Evolutionary conservation across 805 yeast genomes (phyloP).

Genomic region (Yarrowia yakushimensis): DNA sequence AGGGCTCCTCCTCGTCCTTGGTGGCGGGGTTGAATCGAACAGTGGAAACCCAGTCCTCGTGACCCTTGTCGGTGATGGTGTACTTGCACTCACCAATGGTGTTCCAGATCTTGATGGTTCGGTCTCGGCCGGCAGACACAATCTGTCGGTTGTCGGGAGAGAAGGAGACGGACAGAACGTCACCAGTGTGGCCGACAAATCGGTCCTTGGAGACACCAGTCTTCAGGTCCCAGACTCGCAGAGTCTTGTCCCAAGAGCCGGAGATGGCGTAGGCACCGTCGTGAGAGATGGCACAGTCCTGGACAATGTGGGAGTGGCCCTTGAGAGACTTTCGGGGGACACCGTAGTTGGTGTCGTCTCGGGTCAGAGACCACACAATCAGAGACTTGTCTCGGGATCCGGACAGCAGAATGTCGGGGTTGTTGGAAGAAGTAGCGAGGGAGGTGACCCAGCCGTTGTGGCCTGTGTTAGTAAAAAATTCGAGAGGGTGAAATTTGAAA

Average conservation of each 20-base stretch:
- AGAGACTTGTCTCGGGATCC: slow-evolving; percentile 98
- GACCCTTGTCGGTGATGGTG: slow-evolving; percentile 75
- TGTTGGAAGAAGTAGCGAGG: slow-evolving; percentile 94
- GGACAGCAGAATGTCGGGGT: slow-evolving; percentile 97
- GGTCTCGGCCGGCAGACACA: slow-evolving; percentile 98
- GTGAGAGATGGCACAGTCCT: slow-evolving; percentile 95
- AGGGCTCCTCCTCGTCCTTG: slow-evolving; percentile 37
- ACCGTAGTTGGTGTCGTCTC: slow-evolving; percentile 97
- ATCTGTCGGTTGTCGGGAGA: slow-evolving; percentile 96
- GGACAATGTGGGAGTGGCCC: slow-evolving; percentile 99
- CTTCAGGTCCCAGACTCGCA: slow-evolving; percentile 96
- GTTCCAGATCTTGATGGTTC: slow-evolving; percentile 99
- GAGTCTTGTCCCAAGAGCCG: slow-evolving; percentile 99
- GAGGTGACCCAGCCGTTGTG: slow-evolving; percentile 98
- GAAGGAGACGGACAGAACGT: slow-evolving; percentile 95
- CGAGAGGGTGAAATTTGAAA: no score
- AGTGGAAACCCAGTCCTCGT: slow-evolving; percentile 98
- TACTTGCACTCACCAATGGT: slow-evolving; percentile 95
- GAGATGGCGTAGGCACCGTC: slow-evolving; percentile 98
- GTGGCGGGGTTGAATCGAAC: slow-evolving; percentile 89
- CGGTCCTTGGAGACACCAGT: slow-evolving; percentile 91
- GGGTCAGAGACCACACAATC: slow-evolving; percentile 95
- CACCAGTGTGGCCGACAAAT: slow-evolving; percentile 97
- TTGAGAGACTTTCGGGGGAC: slow-evolving; percentile 94
- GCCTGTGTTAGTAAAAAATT: slow-evolving; percentile 39